Evolutionary conservation across 441 rosid species (phyloP).

Genomic region (Breynia disticha): DNA sequence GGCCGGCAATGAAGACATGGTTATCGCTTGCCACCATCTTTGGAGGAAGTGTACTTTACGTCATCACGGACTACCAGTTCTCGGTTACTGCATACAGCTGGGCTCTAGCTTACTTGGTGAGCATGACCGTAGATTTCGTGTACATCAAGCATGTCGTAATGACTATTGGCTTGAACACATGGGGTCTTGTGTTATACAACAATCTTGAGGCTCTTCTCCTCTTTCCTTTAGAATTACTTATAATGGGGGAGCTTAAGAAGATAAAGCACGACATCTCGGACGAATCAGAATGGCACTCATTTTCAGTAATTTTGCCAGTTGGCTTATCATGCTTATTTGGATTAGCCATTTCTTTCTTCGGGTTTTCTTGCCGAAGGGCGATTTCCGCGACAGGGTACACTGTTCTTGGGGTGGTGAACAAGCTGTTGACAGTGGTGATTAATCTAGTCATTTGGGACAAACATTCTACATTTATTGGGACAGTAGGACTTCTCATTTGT

Average conservation of each 20-base stretch:
- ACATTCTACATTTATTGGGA: constrained; percentile 72
- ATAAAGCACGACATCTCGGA: constrained; percentile 64
- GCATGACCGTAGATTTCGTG: constrained; percentile 92
- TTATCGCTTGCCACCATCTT: constrained; percentile 65
- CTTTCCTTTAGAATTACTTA: constrained; percentile 81
- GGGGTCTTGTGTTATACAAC: constrained; percentile 94
- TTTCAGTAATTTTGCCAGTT: constrained; percentile 62
- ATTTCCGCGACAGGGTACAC: constrained; percentile 96
- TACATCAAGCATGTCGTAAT: constrained; percentile 95
- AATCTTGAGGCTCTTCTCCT: constrained; percentile 88
- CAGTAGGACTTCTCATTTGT: constrained; percentile 81
- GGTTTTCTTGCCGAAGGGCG: constrained; percentile 86
- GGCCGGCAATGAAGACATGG: constrained; percentile 83
- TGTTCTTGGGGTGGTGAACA: constrained; percentile 92
- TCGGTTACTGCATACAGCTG: constrained; percentile 72
- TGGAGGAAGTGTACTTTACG: constrained; percentile 78
- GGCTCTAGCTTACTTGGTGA: constrained; percentile 79
- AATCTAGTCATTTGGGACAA: constrained; percentile 87
- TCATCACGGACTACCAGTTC: constrained; percentile 82
- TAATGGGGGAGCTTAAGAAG: constrained; percentile 92
- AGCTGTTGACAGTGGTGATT: constrained; percentile 78
- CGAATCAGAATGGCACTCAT: constrained; percentile 64
- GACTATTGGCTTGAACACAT: constrained; percentile 83
- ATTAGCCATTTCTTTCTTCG: constrained; percentile 83
- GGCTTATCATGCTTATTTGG: constrained; percentile 74